Evolutionary conservation across 306 rosid genomes (phyloP).

Genomic region (Castanopsis chinensis): DNA sequence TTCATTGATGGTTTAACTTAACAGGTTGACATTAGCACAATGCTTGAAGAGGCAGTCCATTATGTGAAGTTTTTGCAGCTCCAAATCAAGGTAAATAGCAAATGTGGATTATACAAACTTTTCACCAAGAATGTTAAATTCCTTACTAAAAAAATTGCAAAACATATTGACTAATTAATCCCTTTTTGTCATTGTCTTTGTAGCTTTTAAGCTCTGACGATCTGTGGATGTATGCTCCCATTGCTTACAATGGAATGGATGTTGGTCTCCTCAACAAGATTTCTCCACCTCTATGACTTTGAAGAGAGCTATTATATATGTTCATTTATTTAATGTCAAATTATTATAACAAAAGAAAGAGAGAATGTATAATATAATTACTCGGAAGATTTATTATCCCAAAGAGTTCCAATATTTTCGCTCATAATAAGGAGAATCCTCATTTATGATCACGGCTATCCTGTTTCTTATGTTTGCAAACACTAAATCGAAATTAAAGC

Average conservation of each 20-base stretch:
- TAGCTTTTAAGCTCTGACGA: slow-evolving; percentile 94
- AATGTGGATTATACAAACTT: neutral
- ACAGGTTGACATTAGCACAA: slow-evolving; percentile 94
- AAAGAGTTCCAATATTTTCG: slow-evolving; percentile 28
- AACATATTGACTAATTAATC: neutral
- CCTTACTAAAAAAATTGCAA: neutral
- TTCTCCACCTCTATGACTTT: slow-evolving; percentile 45
- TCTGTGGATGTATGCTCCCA: slow-evolving; percentile 91
- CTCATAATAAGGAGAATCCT: slow-evolving; percentile 41
- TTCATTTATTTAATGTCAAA: slow-evolving; percentile 12
- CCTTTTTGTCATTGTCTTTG: neutral
- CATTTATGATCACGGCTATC: slow-evolving; percentile 17
- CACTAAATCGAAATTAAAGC: slow-evolving; percentile 4
- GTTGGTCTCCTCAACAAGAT: slow-evolving; percentile 58
- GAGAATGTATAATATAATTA: slow-evolving; percentile 22
- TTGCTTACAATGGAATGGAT: slow-evolving; percentile 89
- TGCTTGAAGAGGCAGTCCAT: slow-evolving; percentile 94
- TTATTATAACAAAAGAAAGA: slow-evolving; percentile 5
- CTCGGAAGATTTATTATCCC: slow-evolving; percentile 29
- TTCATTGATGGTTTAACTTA: neutral
- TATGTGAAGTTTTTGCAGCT: slow-evolving; percentile 90
- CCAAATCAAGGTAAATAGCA: slow-evolving; percentile 73
- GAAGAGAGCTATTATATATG: slow-evolving; percentile 4
- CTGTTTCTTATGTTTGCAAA: slow-evolving; percentile 10
- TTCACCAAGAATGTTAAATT: neutral